Evolutionary conservation across 1,284 basidiomycete species (phyloP).

Genomic region (Exobasidium cylindrosporum): DNA sequence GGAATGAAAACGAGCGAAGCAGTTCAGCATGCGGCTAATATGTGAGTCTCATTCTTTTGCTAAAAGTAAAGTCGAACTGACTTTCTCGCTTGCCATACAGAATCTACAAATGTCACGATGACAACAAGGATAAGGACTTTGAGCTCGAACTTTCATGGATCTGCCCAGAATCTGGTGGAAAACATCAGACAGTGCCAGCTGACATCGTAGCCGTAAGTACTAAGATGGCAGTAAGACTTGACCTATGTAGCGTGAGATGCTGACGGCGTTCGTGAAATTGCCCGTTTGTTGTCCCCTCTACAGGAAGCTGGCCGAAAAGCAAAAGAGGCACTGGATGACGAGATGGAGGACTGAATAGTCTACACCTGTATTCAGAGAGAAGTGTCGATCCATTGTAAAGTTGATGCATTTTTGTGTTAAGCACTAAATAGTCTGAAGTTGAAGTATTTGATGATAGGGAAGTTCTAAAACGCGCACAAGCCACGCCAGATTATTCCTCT

Average conservation of each 20-base stretch:
- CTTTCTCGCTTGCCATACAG: conserved; percentile 58
- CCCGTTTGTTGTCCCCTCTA: no score
- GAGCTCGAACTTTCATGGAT: conserved; percentile 98
- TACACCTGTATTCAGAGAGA: no score
- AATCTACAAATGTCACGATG: conserved; percentile 96
- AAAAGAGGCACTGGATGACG: conserved; percentile 77
- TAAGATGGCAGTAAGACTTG: not conserved
- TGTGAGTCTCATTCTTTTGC: conserved; percentile 25
- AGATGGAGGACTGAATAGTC: conserved; percentile 72
- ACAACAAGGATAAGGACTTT: conserved; percentile 94
- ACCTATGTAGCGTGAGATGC: conserved; percentile 9
- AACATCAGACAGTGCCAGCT: conserved; percentile 9
- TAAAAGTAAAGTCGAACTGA: not conserved
- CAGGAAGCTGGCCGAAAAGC: conserved; percentile 83
- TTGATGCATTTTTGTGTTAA: no score
- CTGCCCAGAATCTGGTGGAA: conserved; percentile 74
- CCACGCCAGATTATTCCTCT: no score
- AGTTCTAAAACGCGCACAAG: no score
- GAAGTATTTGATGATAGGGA: no score
- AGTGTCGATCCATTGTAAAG: no score
- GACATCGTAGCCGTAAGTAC: conserved; percentile 11
- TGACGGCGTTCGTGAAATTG: no score
- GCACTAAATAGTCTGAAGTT: no score
- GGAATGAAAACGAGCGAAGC: conserved; percentile 61
- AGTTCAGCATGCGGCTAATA: conserved; percentile 51